Conservation (phyloP, 305 asterid genomes). For the Ilex paraguariensis region DNA sequence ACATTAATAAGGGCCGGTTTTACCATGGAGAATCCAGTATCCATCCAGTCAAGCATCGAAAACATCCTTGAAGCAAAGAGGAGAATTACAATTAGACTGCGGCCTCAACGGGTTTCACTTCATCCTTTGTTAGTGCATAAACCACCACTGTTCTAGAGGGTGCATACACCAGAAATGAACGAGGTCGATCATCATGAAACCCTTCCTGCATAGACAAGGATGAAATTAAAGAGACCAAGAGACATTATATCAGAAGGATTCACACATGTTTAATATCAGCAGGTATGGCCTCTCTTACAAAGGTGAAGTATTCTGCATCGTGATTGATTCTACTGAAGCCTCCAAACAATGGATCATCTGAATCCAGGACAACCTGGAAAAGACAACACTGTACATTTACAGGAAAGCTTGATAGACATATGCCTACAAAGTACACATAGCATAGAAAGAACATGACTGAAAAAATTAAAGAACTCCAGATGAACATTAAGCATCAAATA, state of each 20-base stretch:
- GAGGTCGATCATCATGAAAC: constrained; percentile 66
- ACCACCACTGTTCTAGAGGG: constrained; percentile 93
- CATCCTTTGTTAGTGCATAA: constrained; percentile 49
- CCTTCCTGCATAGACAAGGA: constrained; percentile 52
- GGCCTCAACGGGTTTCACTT: constrained; percentile 21
- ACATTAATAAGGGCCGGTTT: no score
- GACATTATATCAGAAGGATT: background rate
- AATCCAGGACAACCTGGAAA: constrained; percentile 78
- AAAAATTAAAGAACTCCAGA: no score
- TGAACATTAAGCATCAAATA: no score
- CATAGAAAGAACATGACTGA: no score
- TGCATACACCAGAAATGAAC: constrained; percentile 70
- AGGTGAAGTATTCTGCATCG: constrained; percentile 65
- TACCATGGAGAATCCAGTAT: no score
- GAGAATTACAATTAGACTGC: background rate
- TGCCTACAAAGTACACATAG: no score
- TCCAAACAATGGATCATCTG: constrained; percentile 70
- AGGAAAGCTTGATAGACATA: no score
- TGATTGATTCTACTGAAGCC: constrained; percentile 76
- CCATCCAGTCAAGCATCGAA: no score
- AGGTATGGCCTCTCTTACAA: constrained; percentile 39
- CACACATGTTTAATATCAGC: background rate
- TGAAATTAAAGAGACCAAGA: background rate
- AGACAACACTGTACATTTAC: background rate
- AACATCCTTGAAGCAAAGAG: no score